Base-by-base conservation (phyloP, 345 rosid species). In the Hibiscus tridactylites region DNA sequence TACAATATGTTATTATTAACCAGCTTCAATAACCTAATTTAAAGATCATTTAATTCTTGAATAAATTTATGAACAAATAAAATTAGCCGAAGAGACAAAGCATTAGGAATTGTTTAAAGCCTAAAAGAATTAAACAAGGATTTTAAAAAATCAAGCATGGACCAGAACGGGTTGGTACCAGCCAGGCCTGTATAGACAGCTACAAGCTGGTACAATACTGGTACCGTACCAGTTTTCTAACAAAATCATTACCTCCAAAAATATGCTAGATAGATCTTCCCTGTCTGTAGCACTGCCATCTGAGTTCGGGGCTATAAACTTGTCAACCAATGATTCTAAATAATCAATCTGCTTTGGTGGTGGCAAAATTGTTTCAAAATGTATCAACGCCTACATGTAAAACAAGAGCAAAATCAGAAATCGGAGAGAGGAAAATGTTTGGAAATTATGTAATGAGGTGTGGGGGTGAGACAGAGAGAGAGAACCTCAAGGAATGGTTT, bases 261-360 rank as follows among this genome's bases (percentile, higher is more conserved):
- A 92, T 73, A 92, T 87, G 76, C 86, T 79, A 17, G 97, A 91
- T 19, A 92, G 74, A 73, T 96, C 97, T 81, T 96, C 99, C 77
- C 88, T 88, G 76, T 96, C 99, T 26, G 85, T 73, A 35, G 81
- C 68, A 83, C 81, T 87, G 77, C 67, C 79, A 68, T 96, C 94
- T 13, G 86, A 71, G 80, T 70, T 87, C 42, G 93, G 85, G 16
- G 61, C 53, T 59, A 96, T 77, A 75, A 92, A 84, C 79, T 86
- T 96, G 17, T 88, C 91, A 13, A 96, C 90, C 78, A 86, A 78
- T 9, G 90, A 79, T 60, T 86, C 96, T 62, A 96, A 76, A 79
- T 85, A 88, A 75, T 87, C 90, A 74, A 88, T 86, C 79, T 84
- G 84, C 79, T 87, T 91, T 39, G 97, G 88, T 46, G 81, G 75